Evolutionary conservation across 805 yeast species (phyloP), one percentile per base, ranked within the genome.

Genomic region (Candida boleticola): DNA sequence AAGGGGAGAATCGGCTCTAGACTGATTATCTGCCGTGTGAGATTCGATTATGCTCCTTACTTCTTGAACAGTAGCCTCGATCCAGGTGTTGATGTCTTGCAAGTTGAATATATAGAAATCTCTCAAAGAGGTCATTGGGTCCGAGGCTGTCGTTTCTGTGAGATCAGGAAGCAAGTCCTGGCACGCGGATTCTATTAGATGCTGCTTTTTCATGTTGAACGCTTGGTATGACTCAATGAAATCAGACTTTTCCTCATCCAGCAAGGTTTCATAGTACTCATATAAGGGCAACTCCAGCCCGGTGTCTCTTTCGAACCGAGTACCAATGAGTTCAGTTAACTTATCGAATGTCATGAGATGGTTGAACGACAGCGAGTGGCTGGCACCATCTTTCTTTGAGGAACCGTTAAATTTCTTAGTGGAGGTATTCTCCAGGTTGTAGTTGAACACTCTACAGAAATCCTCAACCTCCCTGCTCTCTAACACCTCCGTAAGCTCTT

Each of bases 251-350:
- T 71, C 70, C 5, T 43, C 34, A 6, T 54, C 54, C 4, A 67
- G 42, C 13, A 54, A 40, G 1, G 52, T 48, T 18, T 63, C 68
- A 41, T 65, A 68, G 2, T 64, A 53, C 14, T 49, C 51, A 13
- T 52, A 46, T n/a, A 66, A 49, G 4, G 21, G 37, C 11, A 23
- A 23, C 27, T 7, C 7, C 11, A 23, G 11, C 27, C 10, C 7
- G 11, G 10, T 23, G 27, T 23, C 27, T 23, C 7, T 23, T 7
- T 7, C 10, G 11, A 23, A 23, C 7, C 27, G 27, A 7, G 10
- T 23, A 23, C 10, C 11, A 23, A 23, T 23, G 10, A 23, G 10
- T 7, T 7, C 27, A 7, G 7, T 23, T 23, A 23, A 23, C 10
- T 23, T 11, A 7, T 23, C 10, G 11, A 7, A 23, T 7, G 27